phyloP scores from a whole-genome alignment of 495 filamentous ascomycete species.

The Cryomyces minteri region DNA sequence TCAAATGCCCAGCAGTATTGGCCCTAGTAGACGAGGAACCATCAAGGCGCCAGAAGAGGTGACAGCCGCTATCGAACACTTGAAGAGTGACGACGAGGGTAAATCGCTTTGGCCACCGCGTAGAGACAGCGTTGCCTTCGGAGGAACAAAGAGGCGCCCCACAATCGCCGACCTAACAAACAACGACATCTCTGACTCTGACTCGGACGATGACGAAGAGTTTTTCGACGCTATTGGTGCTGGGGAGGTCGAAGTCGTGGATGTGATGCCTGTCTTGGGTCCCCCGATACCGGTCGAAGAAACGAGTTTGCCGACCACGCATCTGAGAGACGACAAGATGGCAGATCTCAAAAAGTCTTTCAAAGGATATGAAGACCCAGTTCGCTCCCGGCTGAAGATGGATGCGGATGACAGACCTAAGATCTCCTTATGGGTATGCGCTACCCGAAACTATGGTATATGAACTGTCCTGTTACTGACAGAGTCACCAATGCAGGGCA shows the following conservation, averaged over 20 bases:
- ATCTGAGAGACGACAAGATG: constrained; percentile 28
- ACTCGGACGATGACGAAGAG: constrained; percentile 74
- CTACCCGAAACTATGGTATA: not conserved
- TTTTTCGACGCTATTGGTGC: constrained; percentile 96
- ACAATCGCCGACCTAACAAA: constrained; percentile 40
- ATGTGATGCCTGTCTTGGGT: constrained; percentile 26
- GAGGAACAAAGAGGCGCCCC: constrained; percentile 33
- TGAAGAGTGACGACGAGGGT: not conserved
- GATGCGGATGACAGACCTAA: constrained; percentile 85
- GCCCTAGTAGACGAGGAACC: constrained; percentile 9
- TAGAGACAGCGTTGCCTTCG: not conserved
- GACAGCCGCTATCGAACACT: constrained; percentile 5
- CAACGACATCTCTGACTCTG: constrained; percentile 31
- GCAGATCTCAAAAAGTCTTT: constrained; percentile 57
- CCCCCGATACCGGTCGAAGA: constrained; percentile 20
- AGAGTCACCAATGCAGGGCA: constrained; percentile 38
- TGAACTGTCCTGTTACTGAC: too few relatives aligned
- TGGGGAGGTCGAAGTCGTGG: constrained; percentile 67
- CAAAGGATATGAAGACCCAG: constrained; percentile 76
- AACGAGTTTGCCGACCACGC: constrained; percentile 22
- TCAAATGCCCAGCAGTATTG: constrained; percentile 21
- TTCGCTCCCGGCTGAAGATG: constrained; percentile 62
- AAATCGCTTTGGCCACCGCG: not conserved
- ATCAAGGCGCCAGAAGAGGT: constrained; percentile 4
- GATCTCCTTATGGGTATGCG: constrained; percentile 84